Evolutionary conservation across 306 rosid species (phyloP).

Genomic region (Pachyrhizus erosus): DNA sequence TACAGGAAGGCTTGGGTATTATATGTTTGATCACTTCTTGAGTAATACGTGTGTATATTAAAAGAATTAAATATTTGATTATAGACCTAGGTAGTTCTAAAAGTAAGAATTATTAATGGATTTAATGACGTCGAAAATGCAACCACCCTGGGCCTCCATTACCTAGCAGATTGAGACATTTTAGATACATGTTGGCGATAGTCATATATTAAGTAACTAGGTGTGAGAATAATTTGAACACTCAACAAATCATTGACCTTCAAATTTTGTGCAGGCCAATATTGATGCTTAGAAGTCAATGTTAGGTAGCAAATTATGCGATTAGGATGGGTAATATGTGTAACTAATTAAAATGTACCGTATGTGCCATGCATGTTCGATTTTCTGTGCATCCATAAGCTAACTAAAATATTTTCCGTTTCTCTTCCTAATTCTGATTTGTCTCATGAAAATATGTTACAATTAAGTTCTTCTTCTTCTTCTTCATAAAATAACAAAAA

Average conservation of each 20-base stretch:
- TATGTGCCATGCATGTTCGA: constrained; percentile 28
- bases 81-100: constrained; percentile 22
- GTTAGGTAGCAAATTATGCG: constrained; percentile 51
- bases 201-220: constrained; percentile 5
- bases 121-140: constrained; percentile 40
- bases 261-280: constrained; percentile 13
- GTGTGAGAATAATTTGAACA: constrained; percentile 36
- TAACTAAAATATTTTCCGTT: background rate
- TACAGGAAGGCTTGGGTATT: constrained; percentile 26
- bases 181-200: constrained; percentile 7
- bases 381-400: background rate
- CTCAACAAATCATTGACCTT: constrained; percentile 57
- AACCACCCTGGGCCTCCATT: constrained; percentile 47
- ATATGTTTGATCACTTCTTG: constrained; percentile 43
- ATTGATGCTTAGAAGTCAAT: constrained; percentile 45
- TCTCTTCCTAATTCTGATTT: background rate
- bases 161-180: constrained; percentile 34
- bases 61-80: constrained; percentile 31
- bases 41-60: constrained; percentile 52
- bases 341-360: constrained; percentile 13
- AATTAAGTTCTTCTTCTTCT: too few relatives aligned
- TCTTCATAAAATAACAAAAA: too few relatives aligned
- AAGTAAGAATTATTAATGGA: constrained; percentile 37
- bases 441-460: background rate
- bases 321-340: constrained; percentile 6